phyloP scores from a whole-genome alignment of 176 grass and related monocot genomes.

The Bonia amplexicaulis region DNA sequence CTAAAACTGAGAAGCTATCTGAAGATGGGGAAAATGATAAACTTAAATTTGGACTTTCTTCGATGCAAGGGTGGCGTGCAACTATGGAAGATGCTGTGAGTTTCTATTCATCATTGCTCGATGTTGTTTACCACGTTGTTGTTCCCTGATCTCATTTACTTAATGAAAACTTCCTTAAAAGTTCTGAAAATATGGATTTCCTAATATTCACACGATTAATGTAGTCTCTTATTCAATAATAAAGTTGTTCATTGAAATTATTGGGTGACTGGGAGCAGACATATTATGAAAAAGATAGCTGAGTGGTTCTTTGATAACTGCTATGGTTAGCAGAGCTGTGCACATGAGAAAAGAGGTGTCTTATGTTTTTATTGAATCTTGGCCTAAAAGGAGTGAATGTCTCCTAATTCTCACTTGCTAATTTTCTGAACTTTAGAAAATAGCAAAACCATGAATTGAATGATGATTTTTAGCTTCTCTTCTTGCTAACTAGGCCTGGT shows the following conservation, averaged over 20 bases:
- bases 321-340: not conserved
- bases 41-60: conserved; percentile 84
- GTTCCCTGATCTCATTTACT: not conserved
- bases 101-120: conserved; percentile 1
- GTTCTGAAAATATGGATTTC: not conserved
- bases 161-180: not conserved
- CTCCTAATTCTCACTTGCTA: not conserved
- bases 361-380: not conserved
- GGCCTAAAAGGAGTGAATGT: not conserved
- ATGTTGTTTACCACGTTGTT: not conserved
- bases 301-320: not conserved
- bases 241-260: not conserved
- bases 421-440: not conserved
- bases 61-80: conserved; percentile 95
- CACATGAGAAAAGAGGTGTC: not conserved
- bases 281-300: not conserved
- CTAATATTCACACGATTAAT: not conserved
- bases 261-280: not conserved
- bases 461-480: not conserved
- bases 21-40: conserved; percentile 68
- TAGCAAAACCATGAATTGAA: not conserved
- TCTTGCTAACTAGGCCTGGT: not conserved
- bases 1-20: conserved; percentile 85
- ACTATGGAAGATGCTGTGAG: conserved; percentile 97
- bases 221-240: not conserved